Percentiles rank a stretch among this genome's conserved stretches.
phyloP scores from a whole-genome alignment of 2,329 filamentous ascomycete species.

The Fusarium veterinarium region DNA sequence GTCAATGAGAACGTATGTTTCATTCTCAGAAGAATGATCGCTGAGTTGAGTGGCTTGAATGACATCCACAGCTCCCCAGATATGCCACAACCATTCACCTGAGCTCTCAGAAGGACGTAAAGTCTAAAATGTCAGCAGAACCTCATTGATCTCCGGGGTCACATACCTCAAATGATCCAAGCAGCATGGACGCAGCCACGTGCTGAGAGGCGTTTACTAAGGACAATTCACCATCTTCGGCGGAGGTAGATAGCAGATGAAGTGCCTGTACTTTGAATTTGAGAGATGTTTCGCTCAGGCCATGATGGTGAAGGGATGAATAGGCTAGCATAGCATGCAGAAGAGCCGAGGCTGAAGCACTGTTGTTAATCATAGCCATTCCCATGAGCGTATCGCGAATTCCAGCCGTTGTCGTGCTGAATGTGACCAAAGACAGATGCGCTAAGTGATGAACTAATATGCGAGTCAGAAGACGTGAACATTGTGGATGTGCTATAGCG shows the following conservation, averaged over 20 bases:
- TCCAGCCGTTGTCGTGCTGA: background rate
- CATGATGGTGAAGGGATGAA: constrained; percentile 27
- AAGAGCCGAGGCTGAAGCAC: constrained; percentile 15
- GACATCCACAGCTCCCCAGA: constrained; percentile 32
- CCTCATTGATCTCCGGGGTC: fast-evolving
- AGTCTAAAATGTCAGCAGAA: constrained; percentile 6
- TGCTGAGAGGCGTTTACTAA: constrained; percentile 22
- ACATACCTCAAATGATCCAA: constrained; percentile 36
- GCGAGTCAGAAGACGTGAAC: background rate
- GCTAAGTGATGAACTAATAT: constrained; percentile 19
- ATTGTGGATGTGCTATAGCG: fast-evolving
- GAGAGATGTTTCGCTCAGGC: constrained; percentile 9
- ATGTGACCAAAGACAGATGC: constrained; percentile 24
- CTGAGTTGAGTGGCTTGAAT: constrained; percentile 18
- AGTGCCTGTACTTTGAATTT: constrained; percentile 32
- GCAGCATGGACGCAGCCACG: constrained; percentile 37
- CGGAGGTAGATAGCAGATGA: constrained; percentile 8
- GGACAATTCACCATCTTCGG: background rate
- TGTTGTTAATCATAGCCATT: constrained; percentile 7
- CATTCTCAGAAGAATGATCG: background rate
- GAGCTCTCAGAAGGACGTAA: constrained; percentile 26
- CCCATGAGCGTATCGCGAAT: constrained; percentile 28
- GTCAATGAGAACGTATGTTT: constrained; percentile 18
- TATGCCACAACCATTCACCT: constrained; percentile 37
- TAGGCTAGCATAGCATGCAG: constrained; percentile 30